Evolutionary conservation across 306 rosid genomes (phyloP).

Genomic region (Medicago lupulina): DNA sequence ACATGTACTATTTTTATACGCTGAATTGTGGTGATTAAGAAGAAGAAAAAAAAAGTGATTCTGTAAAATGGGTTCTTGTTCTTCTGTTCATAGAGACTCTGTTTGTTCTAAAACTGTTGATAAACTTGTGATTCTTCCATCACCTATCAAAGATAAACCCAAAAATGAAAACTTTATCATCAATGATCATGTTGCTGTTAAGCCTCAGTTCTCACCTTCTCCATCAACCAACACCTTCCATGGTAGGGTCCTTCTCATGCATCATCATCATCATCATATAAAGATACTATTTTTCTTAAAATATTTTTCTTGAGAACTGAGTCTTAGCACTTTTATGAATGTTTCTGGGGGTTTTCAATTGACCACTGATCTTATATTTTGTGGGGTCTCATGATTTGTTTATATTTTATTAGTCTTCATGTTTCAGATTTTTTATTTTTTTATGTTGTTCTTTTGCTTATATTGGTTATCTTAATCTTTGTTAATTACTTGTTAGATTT

Average conservation of each 20-base stretch:
- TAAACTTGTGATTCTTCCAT: constrained; percentile 60
- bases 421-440: not conserved
- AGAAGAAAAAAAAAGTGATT: constrained; percentile 17
- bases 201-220: constrained; percentile 47
- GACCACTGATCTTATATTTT: constrained; percentile 31
- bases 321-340: not conserved
- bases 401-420: constrained; percentile 8
- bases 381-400: constrained; percentile 42
- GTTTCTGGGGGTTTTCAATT: constrained; percentile 23
- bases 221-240: constrained; percentile 42
- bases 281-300: constrained; percentile 7
- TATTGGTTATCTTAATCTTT: constrained; percentile 17
- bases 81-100: constrained; percentile 62
- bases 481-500: constrained; percentile 17
- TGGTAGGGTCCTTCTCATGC: constrained; percentile 43
- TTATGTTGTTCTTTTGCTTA: not conserved
- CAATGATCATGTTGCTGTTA: constrained; percentile 45
- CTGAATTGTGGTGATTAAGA: constrained; percentile 41
- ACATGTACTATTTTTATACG: constrained; percentile 22
- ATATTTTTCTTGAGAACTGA: not conserved
- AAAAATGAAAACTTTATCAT: constrained; percentile 49
- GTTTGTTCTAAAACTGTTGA: constrained; percentile 57
- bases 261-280: constrained; percentile 12
- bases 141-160: constrained; percentile 64
- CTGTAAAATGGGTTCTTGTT: constrained; percentile 74